phyloP scores from a whole-genome alignment of 1,284 basidiomycete species.

The Ganoderma boninense region DNA sequence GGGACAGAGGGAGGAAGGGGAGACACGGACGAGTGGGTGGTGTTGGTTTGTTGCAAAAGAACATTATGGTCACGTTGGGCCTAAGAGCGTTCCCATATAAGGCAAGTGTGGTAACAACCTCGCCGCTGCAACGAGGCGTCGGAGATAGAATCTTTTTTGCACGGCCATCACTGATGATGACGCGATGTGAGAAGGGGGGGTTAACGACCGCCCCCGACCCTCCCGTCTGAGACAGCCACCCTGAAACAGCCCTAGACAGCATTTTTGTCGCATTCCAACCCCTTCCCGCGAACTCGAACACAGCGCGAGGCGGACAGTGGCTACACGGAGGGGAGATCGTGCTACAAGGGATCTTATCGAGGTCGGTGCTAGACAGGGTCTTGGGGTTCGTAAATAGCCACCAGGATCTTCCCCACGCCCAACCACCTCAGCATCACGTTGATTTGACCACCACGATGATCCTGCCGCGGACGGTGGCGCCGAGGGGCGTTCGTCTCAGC shows the following conservation, averaged over 20 bases:
- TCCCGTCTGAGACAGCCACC: not conserved
- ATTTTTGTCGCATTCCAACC: not conserved
- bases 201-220: slow-evolving; percentile 14
- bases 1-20: slow-evolving; percentile 6
- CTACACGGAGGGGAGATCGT: not conserved
- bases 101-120: slow-evolving; percentile 27
- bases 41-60: slow-evolving; percentile 28
- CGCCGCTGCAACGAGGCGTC: slow-evolving; percentile 25
- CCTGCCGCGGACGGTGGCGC: slow-evolving; percentile 1
- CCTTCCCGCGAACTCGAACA: not conserved
- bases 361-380: not conserved
- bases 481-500: slow-evolving; percentile 1
- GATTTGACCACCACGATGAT: slow-evolving; percentile 2
- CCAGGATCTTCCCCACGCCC: not conserved
- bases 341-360: not conserved
- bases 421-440: slow-evolving; percentile 5
- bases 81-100: slow-evolving; percentile 16
- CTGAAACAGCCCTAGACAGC: not conserved
- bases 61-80: slow-evolving; percentile 23
- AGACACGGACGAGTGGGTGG: slow-evolving; percentile 11
- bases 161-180: slow-evolving; percentile 21
- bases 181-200: slow-evolving; percentile 15
- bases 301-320: not conserved
- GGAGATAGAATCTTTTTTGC: slow-evolving; percentile 24
- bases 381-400: slow-evolving; percentile 6